Evolutionary conservation across 2,329 filamentous ascomycete genomes (phyloP), one percentile per base, ranked within the genome.

Genomic region (Helotiales sp.): DNA sequence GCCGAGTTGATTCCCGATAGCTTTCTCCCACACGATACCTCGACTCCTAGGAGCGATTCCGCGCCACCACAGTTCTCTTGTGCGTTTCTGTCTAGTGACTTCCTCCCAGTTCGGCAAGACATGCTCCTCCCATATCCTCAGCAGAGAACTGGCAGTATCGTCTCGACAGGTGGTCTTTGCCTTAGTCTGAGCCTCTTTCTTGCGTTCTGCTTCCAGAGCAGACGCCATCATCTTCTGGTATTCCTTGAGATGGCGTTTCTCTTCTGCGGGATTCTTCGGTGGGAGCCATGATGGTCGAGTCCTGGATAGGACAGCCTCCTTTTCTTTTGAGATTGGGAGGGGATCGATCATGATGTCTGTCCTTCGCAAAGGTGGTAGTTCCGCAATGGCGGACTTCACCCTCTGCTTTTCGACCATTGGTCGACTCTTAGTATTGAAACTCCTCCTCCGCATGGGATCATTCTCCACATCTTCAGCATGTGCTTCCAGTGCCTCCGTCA

Each of bases 191-290:
- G 82, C 83, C 71, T 89, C 87, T 70, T 81, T 86, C 74, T 85
- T 85, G 66, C 86, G 85, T 34, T 90, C 88, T 0, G 86, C 85
- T 74, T 87, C 86, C 61, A 82, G 78, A 71, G 87, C 89, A 52
- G 82, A 82, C 0, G 83, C 84, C 90, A 95, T 92, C 91, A 96
- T 94, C 78, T 86, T 89, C 79, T 94, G 90, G 76, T 94, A 96
- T 77, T 96, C 89, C 75, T 87, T 93, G 71, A 99, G 78, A 79
- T 99, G 96, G 72, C 90, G 90, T 77, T 88, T 92, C 81, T 99
- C 96, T 79, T 99, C 96, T 63, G 91, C 91, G 1, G 93, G 94
- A 71, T 96, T 89, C 80, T 96, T 96, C 0, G 92, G 92, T 0
- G 93, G 92, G 2, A 96, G 82, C 93, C 93, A 96, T 1, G 91